Percentiles rank a stretch among this genome's conserved stretches.
Evolutionary conservation across 2,329 filamentous ascomycete genomes (phyloP).

Genomic region (Colletotrichum agaves): DNA sequence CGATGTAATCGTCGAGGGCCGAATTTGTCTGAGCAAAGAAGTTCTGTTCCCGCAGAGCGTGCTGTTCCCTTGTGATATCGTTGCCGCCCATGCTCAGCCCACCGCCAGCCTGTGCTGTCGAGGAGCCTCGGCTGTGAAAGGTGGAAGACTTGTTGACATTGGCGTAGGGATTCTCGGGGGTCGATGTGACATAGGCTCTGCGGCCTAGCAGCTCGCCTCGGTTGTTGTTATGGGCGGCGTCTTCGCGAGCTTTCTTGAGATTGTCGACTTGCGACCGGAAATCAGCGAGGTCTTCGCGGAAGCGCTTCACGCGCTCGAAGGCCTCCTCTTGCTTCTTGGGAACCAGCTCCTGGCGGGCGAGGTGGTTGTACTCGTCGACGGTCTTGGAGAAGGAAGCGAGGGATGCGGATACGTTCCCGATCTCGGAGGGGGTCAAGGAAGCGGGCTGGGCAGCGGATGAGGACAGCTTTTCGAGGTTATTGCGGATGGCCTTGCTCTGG

Average conservation of each 20-base stretch:
- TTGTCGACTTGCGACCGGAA: constrained; percentile 82
- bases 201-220: constrained; percentile 86
- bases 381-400: constrained; percentile 86
- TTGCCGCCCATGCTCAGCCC: constrained; percentile 60
- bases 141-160: constrained; percentile 55
- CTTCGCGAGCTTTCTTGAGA: constrained; percentile 81
- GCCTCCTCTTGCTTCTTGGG: constrained; percentile 93
- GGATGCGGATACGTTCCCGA: constrained; percentile 81
- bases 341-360: constrained; percentile 90
- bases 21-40: constrained; percentile 86
- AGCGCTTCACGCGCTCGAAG: constrained; percentile 84
- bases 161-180: constrained; percentile 93
- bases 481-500: constrained; percentile 82
- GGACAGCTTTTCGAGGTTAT: constrained; percentile 78
- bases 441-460: constrained; percentile 67
- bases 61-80: constrained; percentile 79
- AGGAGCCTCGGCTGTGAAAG: constrained; percentile 56
- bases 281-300: constrained; percentile 82
- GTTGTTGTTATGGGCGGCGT: constrained; percentile 72
- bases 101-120: constrained; percentile 46
- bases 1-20: constrained; percentile 93
- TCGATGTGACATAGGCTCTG: constrained; percentile 80
- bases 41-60: constrained; percentile 88
- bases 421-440: constrained; percentile 65
- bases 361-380: constrained; percentile 88